These are phyloP conservation scores for Escovopsis sp. DNA, from an alignment of 2,329 filamentous ascomycete species.

Conservation along the genomic window DNA sequence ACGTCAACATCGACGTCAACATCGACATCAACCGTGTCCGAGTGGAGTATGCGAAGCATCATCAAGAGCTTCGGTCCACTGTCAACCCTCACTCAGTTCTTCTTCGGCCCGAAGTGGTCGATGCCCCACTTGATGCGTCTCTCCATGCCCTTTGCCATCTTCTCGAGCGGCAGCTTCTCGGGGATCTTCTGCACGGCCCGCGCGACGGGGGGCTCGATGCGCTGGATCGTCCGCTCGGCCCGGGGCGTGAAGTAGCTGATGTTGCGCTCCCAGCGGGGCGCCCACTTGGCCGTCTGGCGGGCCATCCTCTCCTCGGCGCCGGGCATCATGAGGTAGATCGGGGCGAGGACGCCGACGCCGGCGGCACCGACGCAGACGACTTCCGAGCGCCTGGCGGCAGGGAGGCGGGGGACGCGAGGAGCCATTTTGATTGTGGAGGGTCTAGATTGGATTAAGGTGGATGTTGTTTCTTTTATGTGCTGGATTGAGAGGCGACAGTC, in stretches of 20 bases:
- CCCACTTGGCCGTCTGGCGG: conserved; percentile 41
- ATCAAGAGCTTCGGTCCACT: not conserved
- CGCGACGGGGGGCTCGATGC: conserved; percentile 33
- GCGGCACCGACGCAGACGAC: conserved; percentile 38
- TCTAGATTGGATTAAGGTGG: not conserved
- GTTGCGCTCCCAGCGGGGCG: conserved; percentile 44
- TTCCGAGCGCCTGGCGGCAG: conserved; percentile 33
- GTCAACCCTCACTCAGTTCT: conserved; percentile 1
- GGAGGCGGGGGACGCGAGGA: conserved; percentile 29
- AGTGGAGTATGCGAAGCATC: not conserved
- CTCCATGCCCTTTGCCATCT: conserved; percentile 33
- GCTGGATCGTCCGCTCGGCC: conserved; percentile 31
- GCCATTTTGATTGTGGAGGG: conserved; percentile 27
- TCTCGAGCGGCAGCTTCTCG: conserved; percentile 33
- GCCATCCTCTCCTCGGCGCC: conserved; percentile 40
- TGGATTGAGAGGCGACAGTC: not conserved
- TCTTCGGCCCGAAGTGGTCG: conserved; percentile 20
- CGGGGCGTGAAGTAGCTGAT: conserved; percentile 37
- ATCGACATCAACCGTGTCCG: too few relatives aligned
- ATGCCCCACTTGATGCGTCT: conserved; percentile 32
- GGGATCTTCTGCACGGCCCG: conserved; percentile 31
- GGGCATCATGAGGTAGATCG: conserved; percentile 42
- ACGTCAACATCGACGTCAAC: too few relatives aligned
- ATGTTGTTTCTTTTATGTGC: not conserved
- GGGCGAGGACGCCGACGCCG: conserved; percentile 37